Base-by-base conservation (phyloP, 345 rosid genomes). In the Euclidium syriacum region DNA sequence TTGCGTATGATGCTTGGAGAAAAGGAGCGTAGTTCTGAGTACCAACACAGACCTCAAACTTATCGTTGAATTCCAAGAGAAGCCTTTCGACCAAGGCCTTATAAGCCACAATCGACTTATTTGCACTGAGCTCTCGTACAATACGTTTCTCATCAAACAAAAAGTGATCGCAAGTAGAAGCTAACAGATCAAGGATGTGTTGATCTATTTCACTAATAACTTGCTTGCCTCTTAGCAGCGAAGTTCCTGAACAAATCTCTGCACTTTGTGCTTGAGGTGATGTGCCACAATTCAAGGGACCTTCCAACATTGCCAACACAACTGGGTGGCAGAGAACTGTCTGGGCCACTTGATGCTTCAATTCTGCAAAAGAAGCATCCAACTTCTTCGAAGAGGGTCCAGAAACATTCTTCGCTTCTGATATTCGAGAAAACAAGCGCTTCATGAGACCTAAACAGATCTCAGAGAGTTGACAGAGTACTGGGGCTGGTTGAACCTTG, bases 311-410 rank as follows among this genome's bases (percentile, higher is more conserved):
- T 56, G 73, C 68, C 25, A 43, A 52, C 41, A 68, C 81, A 23
- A 72, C 80, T 29, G 95, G 99, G 71, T 94, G 99, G 66, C 72
- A 70, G 58, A 87, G 74, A 63, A 87, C 72, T 42, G 80, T 65
- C 60, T 67, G 71, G 59, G 77, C 85, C 76, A 76, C 84, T 78
- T 84, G 86, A 50, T 55, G 67, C 51, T 80, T 46, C 46, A 65
- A 63, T 24, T 77, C 68, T 35, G 64, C 73, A 20, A 57, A 71
- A 52, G 67, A 32, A 66, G 57, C 65, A 55, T 64, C 25, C 18
- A 53, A 73, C 14, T 50, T 40, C 47, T 64, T 32, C 15, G 55
- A 24, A 6, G 69, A 55, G 32, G 65, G 55, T 57, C 55, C 72
- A 49, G 73, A 68, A 65, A 70, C 64, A 41, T 67, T 52, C 46